Evolutionary conservation across 768 basidiomycete species (phyloP).

Genomic region (Imleria badia): DNA sequence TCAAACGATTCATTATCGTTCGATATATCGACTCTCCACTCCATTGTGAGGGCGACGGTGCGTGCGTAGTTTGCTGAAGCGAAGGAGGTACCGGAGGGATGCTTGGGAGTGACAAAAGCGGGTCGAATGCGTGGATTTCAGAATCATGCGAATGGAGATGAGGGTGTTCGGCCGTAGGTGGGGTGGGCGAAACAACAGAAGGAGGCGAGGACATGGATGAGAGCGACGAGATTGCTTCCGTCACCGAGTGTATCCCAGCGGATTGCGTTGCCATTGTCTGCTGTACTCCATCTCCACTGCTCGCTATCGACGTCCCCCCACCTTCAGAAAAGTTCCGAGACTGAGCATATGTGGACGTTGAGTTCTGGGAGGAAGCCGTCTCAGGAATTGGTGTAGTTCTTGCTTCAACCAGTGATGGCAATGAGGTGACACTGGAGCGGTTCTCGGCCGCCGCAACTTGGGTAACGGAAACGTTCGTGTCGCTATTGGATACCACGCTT

Average conservation of each 20-base stretch:
- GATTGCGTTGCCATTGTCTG: neutral
- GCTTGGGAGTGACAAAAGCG: conserved; percentile 9
- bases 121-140: neutral
- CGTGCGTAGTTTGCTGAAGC: conserved; percentile 7
- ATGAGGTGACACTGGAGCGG: neutral
- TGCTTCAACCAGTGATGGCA: neutral
- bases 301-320: neutral
- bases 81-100: neutral
- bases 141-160: conserved; percentile 2
- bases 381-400: neutral
- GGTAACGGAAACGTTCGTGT: conserved; percentile 2
- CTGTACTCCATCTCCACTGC: neutral
- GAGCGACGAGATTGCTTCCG: conserved; percentile 26
- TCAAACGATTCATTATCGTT: conserved; percentile 91
- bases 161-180: neutral
- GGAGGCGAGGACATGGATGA: conserved; percentile 7
- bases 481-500: neutral
- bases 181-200: neutral
- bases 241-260: conserved; percentile 8
- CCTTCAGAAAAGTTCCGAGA: too few relatives aligned
- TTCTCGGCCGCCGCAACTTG: neutral
- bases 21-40: conserved; percentile 91
- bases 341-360: neutral
- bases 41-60: conserved; percentile 14
- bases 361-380: neutral